Conservation (phyloP, 1,284 basidiomycete species). For the Malassezia yamatoensis region DNA sequence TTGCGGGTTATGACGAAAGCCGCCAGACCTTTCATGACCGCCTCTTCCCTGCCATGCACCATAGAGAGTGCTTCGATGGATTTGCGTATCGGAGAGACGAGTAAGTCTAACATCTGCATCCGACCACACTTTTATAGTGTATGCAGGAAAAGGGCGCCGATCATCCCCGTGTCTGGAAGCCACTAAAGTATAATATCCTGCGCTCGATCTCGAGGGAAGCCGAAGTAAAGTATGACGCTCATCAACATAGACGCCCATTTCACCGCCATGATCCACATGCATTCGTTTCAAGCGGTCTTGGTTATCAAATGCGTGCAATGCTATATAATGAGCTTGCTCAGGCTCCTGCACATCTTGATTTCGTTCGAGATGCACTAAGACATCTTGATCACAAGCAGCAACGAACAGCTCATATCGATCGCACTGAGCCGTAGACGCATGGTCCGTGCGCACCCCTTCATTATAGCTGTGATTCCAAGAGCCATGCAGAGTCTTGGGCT, state of each 20-base stretch:
- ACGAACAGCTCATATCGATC: constrained; percentile 27
- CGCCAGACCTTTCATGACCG: constrained; percentile 66
- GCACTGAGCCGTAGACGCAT: constrained; percentile 1
- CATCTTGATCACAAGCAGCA: background rate
- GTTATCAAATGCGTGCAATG: constrained; percentile 13
- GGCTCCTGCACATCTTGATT: background rate
- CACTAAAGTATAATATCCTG: constrained; percentile 25
- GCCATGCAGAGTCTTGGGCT: constrained; percentile 62
- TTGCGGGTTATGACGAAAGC: constrained; percentile 83
- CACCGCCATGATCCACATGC: constrained; percentile 2
- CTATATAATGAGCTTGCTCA: constrained; percentile 7
- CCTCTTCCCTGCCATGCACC: constrained; percentile 60
- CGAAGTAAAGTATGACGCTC: constrained; percentile 63
- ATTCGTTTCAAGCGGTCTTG: constrained; percentile 1
- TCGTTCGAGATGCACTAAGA: constrained; percentile 13
- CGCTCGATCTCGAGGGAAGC: constrained; percentile 9
- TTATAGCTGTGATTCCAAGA: constrained; percentile 24
- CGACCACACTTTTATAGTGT: constrained; percentile 56
- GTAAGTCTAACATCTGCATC: constrained; percentile 16
- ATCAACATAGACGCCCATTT: constrained; percentile 61
- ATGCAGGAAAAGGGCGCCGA: constrained; percentile 36
- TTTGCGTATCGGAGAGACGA: constrained; percentile 19
- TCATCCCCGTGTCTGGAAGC: constrained; percentile 33
- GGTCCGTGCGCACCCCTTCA: constrained; percentile 1
- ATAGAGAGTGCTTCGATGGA: constrained; percentile 20